A percentile compares a stretch with the other conserved stretches of the same genome.
phyloP scores from a whole-genome alignment of 768 basidiomycete genomes.

The Suillus weaverae region DNA sequence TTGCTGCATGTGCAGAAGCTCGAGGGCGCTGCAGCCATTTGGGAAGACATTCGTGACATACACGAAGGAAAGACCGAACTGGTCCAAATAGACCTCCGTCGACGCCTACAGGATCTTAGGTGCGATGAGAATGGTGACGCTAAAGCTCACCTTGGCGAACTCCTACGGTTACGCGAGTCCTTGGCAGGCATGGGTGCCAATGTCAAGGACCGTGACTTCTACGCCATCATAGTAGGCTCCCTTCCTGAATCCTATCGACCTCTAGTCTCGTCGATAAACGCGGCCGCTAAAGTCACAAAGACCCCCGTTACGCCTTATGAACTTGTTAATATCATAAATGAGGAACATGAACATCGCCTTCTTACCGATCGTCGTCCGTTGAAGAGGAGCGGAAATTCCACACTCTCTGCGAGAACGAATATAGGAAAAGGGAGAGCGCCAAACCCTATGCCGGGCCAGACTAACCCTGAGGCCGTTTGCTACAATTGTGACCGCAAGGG shows the following conservation, averaged over 20 bases:
- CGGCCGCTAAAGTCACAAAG: constrained; percentile 11
- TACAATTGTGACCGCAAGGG: no score
- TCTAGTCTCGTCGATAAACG: constrained; percentile 21
- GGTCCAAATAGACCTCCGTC: no score
- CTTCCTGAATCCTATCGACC: constrained; percentile 24
- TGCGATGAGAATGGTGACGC: constrained; percentile 28
- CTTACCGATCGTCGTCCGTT: no score
- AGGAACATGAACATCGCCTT: constrained; percentile 9
- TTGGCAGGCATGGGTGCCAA: constrained; percentile 17
- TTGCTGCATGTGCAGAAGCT: no score
- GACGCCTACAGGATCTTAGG: constrained; percentile 17
- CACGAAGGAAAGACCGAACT: no score
- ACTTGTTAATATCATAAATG: constrained; percentile 17
- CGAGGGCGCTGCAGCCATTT: no score
- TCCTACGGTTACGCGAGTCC: neutral
- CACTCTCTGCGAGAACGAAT: no score
- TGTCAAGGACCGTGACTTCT: constrained; percentile 19
- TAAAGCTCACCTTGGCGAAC: constrained; percentile 19
- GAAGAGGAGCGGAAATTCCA: no score
- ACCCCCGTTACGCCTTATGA: constrained; percentile 14
- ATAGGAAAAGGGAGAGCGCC: no score
- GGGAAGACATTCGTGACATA: no score
- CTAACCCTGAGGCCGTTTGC: no score
- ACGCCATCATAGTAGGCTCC: constrained; percentile 27
- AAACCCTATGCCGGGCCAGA: no score